Conservation (phyloP, 495 filamentous ascomycete species). For the Trichoderma virens region DNA sequence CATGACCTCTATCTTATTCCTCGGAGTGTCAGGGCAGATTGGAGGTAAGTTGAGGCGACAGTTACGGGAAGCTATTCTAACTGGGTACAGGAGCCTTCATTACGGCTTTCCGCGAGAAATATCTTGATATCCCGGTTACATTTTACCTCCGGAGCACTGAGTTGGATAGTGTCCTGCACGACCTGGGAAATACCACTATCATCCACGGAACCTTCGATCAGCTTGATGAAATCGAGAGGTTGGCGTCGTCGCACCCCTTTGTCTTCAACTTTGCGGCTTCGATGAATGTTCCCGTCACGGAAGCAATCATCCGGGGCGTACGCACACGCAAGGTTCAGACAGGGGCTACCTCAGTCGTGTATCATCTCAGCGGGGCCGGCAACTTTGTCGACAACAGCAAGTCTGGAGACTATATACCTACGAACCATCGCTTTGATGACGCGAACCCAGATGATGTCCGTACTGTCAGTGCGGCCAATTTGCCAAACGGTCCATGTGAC, state of each 20-base stretch:
- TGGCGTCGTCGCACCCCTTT: background rate
- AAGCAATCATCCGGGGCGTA: background rate
- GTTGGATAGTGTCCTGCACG: background rate
- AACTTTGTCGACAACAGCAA: background rate
- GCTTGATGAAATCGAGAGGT: background rate
- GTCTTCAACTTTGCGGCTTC: background rate
- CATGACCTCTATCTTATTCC: background rate
- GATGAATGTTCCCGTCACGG: background rate
- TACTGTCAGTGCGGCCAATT: background rate
- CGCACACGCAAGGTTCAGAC: background rate
- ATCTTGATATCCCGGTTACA: background rate
- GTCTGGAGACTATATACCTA: background rate
- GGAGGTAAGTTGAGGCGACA: background rate
- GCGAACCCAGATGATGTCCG: background rate
- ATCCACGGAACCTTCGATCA: background rate
- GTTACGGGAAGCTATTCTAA: background rate
- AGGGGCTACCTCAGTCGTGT: background rate
- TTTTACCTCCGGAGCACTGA: background rate
- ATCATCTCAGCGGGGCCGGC: background rate
- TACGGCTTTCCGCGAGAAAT: background rate
- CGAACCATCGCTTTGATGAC: background rate
- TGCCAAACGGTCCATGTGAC: background rate
- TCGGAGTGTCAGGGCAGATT: background rate
- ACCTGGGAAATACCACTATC: background rate
- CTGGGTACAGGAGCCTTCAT: background rate